These are phyloP conservation scores for Ophiosphaerella narmari DNA, from an alignment of 2,329 filamentous ascomycete species.

Conservation along the genomic window DNA sequence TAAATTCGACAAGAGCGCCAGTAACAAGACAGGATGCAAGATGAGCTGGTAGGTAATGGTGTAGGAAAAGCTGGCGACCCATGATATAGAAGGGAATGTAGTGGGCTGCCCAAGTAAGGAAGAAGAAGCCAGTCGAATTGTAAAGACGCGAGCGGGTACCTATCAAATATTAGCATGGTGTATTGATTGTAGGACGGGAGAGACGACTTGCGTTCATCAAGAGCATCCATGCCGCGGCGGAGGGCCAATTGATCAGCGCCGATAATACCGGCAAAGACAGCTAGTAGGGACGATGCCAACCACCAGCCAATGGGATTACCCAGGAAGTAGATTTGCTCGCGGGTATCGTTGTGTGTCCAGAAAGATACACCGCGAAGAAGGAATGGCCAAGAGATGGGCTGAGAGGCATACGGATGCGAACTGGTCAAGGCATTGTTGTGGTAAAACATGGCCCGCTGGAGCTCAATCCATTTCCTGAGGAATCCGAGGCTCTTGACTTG, in stretches of 20 bases:
- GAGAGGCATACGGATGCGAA: conserved; percentile 93
- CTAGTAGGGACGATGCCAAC: conserved; percentile 88
- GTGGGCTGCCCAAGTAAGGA: conserved; percentile 95
- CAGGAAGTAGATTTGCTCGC: conserved; percentile 97
- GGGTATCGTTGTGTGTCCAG: conserved; percentile 96
- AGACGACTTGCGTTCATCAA: conserved; percentile 81
- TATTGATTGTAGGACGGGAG: background rate
- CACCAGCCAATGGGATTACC: conserved; percentile 98
- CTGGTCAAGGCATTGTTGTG: conserved; percentile 98
- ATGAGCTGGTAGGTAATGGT: conserved; percentile 96
- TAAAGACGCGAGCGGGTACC: conserved; percentile 92
- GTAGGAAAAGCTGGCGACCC: conserved; percentile 96
- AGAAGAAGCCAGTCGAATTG: conserved; percentile 99
- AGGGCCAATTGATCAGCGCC: conserved; percentile 92
- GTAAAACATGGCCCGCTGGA: conserved; percentile 98
- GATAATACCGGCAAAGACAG: conserved; percentile 90
- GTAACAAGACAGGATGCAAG: conserved; percentile 88
- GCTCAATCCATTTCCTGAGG: conserved; percentile 91
- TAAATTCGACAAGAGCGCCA: conserved; percentile 89
- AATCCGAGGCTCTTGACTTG: conserved; percentile 86
- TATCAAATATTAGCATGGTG: conserved; percentile 38
- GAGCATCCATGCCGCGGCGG: conserved; percentile 87
- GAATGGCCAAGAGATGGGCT: conserved; percentile 98
- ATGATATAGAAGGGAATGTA: conserved; percentile 98
- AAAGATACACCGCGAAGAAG: conserved; percentile 96